These are phyloP conservation scores for Ricinus communis DNA, from an alignment of 345 rosid genomes.

Conservation along the genomic window DNA sequence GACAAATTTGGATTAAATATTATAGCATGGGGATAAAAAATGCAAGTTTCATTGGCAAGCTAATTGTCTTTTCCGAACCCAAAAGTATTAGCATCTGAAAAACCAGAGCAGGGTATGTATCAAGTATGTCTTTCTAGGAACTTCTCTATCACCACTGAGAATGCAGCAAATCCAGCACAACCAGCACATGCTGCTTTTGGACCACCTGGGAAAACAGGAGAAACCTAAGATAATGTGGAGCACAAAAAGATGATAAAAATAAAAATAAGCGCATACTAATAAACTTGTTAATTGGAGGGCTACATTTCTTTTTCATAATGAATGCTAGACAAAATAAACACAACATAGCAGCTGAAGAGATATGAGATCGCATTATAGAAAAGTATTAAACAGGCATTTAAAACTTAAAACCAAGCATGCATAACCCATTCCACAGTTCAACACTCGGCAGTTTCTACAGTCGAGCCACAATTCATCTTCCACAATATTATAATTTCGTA, in stretches of 20 bases:
- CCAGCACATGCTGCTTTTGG: slow-evolving; percentile 88
- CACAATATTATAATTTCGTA: not conserved
- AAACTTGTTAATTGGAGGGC: no score
- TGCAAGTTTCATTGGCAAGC: not conserved
- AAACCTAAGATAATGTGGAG: slow-evolving; percentile 12
- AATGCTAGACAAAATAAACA: no score
- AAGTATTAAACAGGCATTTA: not conserved
- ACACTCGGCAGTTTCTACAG: not conserved
- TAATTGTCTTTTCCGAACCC: not conserved
- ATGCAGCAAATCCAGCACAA: slow-evolving; percentile 93
- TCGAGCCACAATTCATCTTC: not conserved
- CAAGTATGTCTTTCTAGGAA: slow-evolving; percentile 68
- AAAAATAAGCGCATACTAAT: not conserved
- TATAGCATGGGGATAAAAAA: not conserved
- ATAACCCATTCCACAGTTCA: not conserved
- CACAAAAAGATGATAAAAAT: not conserved
- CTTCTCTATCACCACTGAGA: slow-evolving; percentile 96
- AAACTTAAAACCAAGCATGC: not conserved
- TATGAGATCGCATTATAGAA: not conserved
- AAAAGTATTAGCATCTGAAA: not conserved
- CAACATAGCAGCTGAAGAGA: not conserved
- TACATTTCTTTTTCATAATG: no score
- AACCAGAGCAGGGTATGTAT: not conserved
- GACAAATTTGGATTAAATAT: no score
- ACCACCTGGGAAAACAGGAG: slow-evolving; percentile 46